phyloP scores from a whole-genome alignment of 257 asterid genomes.

The Galeopsis tetrahit region DNA sequence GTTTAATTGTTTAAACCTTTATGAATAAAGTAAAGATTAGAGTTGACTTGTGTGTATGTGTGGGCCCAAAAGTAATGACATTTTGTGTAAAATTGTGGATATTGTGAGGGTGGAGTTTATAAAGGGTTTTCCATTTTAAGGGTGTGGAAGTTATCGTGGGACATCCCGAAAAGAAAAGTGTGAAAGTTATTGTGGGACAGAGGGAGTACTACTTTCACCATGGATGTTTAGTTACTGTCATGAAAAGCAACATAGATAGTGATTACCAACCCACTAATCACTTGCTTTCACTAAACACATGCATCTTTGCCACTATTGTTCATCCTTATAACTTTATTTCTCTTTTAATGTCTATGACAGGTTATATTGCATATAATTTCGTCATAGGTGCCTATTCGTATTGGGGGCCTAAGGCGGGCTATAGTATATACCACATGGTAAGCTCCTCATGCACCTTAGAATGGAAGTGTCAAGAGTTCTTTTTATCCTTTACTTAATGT shows the following conservation, averaged over 20 bases:
- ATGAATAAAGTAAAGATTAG: too few species aligned
- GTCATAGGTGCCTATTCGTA: slow-evolving; percentile 98
- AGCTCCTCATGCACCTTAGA: slow-evolving; percentile 32
- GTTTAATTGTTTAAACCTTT: too few species aligned
- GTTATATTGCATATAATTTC: slow-evolving; percentile 91
- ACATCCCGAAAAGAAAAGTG: too few species aligned
- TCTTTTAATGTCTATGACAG: slow-evolving; percentile 52
- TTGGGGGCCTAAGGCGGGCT: slow-evolving; percentile 99
- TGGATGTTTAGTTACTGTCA: slow-evolving; percentile 10
- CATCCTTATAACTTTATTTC: slow-evolving; percentile 23
- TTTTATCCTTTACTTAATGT: not conserved
- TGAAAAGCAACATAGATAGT: slow-evolving; percentile 18
- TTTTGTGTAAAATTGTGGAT: too few species aligned
- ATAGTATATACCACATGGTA: slow-evolving; percentile 92
- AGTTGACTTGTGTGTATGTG: too few species aligned
- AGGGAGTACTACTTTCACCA: not conserved
- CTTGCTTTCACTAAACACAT: not conserved
- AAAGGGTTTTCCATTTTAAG: too few species aligned
- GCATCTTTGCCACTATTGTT: slow-evolving; percentile 10
- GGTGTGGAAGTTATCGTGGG: too few species aligned
- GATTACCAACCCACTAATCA: slow-evolving; percentile 16
- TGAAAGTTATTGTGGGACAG: too few species aligned
- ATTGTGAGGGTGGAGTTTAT: too few species aligned
- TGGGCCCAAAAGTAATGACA: too few species aligned
- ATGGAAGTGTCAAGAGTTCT: not conserved